Conservation (phyloP, 1,284 basidiomycete genomes). For the Kwoniella shivajii region DNA sequence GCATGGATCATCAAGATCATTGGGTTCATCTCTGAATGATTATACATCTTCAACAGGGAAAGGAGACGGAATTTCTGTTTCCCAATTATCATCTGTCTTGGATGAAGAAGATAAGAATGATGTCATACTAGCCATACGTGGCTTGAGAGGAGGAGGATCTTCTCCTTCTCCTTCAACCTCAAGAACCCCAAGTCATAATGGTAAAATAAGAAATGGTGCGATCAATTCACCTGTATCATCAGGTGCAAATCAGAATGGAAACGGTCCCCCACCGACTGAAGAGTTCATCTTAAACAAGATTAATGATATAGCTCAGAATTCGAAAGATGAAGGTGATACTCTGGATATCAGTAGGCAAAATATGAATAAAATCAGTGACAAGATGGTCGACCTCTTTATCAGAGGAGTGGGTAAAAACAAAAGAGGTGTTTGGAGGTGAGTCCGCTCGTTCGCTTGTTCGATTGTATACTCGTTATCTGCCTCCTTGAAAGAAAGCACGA, state of each 20-base stretch:
- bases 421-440: conserved; percentile 69
- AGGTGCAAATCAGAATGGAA: too few species aligned
- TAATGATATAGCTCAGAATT: conserved; percentile 66
- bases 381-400: conserved; percentile 69
- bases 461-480: too few species aligned
- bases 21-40: conserved; percentile 3
- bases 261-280: not conserved
- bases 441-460: too few species aligned
- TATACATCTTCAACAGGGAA: too few species aligned
- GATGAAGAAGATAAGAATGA: conserved; percentile 9
- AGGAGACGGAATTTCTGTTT: too few species aligned
- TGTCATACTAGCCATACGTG: conserved; percentile 19
- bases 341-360: conserved; percentile 77
- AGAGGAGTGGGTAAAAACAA: conserved; percentile 62
- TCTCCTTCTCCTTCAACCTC: not conserved
- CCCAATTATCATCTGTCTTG: not conserved
- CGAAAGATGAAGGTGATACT: conserved; percentile 75
- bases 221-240: not conserved
- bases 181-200: not conserved
- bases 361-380: conserved; percentile 71
- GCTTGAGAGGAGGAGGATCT: conserved; percentile 7
- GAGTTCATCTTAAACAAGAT: conserved; percentile 51
- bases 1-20: conserved; percentile 6
- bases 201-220: not conserved
- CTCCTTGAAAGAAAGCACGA: too few species aligned